These are phyloP conservation scores for Takakia lepidozioides DNA, from an alignment of 225 moss, liverwort and hornwort species.

Conservation along the genomic window DNA sequence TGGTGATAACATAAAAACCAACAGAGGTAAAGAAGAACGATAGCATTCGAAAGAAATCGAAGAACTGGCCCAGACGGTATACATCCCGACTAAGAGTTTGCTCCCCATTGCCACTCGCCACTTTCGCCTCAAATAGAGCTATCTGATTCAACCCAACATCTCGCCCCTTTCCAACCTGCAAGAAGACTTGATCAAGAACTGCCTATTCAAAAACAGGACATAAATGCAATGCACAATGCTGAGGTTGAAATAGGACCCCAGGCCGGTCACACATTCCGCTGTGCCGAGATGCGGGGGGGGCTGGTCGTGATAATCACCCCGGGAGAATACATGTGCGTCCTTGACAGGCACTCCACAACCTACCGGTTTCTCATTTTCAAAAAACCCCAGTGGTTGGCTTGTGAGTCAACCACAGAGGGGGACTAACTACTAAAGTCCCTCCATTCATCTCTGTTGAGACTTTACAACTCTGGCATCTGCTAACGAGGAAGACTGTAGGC, in stretches of 20 bases:
- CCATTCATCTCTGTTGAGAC: slow-evolving; percentile 6
- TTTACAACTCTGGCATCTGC: no score
- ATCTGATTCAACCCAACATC: slow-evolving; percentile 73
- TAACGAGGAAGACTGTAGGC: no score
- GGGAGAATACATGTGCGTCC: neutral
- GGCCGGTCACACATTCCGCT: neutral
- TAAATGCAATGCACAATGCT: no score
- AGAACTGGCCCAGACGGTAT: slow-evolving; percentile 53
- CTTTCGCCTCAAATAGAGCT: slow-evolving; percentile 53
- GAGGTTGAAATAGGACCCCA: neutral
- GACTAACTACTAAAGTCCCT: neutral
- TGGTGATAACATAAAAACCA: slow-evolving; percentile 56
- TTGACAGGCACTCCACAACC: neutral
- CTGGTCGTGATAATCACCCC: slow-evolving; percentile 4
- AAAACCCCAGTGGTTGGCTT: slow-evolving; percentile 3
- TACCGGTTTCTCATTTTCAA: neutral
- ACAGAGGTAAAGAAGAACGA: slow-evolving; percentile 66
- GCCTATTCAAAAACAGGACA: no score
- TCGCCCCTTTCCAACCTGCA: slow-evolving; percentile 59
- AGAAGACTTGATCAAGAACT: no score
- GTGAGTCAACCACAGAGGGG: neutral
- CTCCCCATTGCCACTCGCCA: slow-evolving; percentile 59
- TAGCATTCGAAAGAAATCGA: slow-evolving; percentile 63
- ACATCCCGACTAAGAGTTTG: slow-evolving; percentile 58
- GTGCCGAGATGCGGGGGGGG: slow-evolving; percentile 1